phyloP scores from a whole-genome alignment of 495 filamentous ascomycete genomes.

The Lasiosphaeria ovina region DNA sequence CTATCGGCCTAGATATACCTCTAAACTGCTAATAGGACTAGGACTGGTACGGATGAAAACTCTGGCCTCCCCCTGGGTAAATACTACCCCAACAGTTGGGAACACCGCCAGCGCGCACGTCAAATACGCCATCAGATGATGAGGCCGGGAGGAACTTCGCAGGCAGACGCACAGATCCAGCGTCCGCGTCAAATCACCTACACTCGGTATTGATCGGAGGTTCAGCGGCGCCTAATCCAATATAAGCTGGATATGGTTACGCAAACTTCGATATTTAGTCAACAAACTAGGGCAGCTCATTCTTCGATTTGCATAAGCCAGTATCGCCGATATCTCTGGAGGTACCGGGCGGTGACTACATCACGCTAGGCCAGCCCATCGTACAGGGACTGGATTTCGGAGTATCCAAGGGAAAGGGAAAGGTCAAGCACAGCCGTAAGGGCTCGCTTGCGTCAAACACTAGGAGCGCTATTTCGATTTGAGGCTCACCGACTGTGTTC shows the following conservation, averaged over 20 bases:
- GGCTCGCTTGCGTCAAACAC: too few species aligned
- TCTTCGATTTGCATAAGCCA: conserved; percentile 45
- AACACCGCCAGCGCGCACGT: conserved; percentile 26
- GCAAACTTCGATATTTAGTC: conserved; percentile 46
- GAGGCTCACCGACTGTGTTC: too few species aligned
- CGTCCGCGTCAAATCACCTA: conserved; percentile 22
- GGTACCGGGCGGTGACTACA: conserved; percentile 46
- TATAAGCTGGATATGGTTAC: conserved; percentile 62
- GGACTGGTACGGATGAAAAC: conserved; percentile 32
- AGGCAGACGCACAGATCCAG: conserved; percentile 34
- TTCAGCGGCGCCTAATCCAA: conserved; percentile 50
- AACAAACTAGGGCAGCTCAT: background rate
- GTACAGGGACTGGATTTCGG: background rate
- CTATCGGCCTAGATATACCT: too few species aligned
- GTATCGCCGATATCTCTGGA: conserved; percentile 69
- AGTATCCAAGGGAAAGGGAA: background rate
- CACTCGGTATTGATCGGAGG: conserved; percentile 42
- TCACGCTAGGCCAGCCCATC: conserved; percentile 42
- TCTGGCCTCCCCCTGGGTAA: conserved; percentile 49
- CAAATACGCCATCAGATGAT: background rate
- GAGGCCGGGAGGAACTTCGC: background rate
- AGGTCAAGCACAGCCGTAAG: too few species aligned
- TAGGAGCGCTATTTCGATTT: too few species aligned
- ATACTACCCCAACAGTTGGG: conserved; percentile 55
- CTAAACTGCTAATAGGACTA: too few species aligned